Conservation (phyloP, 139 green algal genomes). For the Haematococcus sp. region DNA sequence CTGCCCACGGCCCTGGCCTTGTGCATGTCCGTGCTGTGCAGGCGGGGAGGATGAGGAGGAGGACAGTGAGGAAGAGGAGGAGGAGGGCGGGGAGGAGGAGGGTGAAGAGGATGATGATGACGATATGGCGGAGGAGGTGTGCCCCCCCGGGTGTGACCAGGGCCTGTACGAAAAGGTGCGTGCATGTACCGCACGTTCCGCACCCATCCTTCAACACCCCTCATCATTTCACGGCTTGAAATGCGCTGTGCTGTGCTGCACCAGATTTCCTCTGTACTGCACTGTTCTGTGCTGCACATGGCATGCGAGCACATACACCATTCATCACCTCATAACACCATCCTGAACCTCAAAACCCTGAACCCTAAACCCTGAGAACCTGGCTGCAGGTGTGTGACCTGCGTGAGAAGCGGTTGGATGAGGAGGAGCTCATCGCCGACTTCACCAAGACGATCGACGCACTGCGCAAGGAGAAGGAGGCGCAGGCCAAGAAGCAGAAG, state of each 20-base stretch:
- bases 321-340: not conserved
- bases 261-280: not conserved
- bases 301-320: not conserved
- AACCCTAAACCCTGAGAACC: not conserved
- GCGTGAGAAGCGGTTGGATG: slow-evolving; percentile 70
- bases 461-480: slow-evolving; percentile 71
- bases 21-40: not conserved
- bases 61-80: slow-evolving; percentile 41
- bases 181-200: no score
- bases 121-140: slow-evolving; percentile 62
- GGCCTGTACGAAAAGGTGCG: slow-evolving; percentile 65
- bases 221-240: no score
- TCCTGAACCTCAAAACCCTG: no score
- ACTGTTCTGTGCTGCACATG: not conserved
- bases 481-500: slow-evolving; percentile 69
- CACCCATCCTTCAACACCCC: no score
- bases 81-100: not conserved
- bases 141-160: slow-evolving; percentile 64
- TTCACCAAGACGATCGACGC: slow-evolving; percentile 63
- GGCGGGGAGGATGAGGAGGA: slow-evolving; percentile 36
- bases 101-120: slow-evolving; percentile 45
- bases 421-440: slow-evolving; percentile 69
- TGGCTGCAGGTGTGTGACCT: slow-evolving; percentile 65
- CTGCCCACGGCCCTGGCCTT: no score
- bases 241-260: no score